Evolutionary conservation across 352 stramenopile genomes (phyloP), one percentile per base, ranked within the genome.

Genomic region (Phytopythium mirpurense): DNA sequence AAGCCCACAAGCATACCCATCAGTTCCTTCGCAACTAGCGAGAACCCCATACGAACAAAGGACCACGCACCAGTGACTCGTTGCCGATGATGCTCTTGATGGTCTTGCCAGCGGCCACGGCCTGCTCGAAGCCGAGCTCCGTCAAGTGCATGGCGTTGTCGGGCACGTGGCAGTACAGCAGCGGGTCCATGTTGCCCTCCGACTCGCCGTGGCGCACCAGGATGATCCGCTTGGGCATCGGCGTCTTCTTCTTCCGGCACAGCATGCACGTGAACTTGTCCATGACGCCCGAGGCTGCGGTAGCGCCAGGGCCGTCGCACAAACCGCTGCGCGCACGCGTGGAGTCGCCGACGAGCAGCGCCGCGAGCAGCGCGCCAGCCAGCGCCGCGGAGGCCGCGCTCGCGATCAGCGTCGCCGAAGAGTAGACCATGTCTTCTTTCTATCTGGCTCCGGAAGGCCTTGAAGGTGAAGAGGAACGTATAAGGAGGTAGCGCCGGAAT

Each of bases 141-240:
- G 86, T 96, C 37, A 96, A 56, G 50, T 89, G 83, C 74, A 94
- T 93, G 35, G 74, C 75, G 49, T 92, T 91, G 63, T 96, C 84
- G 0, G 83, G 82, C 16, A 90, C 79, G 29, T 67, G 68, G 29
- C 68, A 71, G 38, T 96, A 96, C 24, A 90, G 53, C 26, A 78
- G 66, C 48, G 82, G 81, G 63, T 93, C 80, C 42, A 93, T 86
- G 56, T 96, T 96, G 38, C 86, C 86, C 54, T 94, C 79, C 19
- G 76, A 90, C 61, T 96, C 54, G 48, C 86, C 83, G 63, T 94
- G 86, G 38, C 83, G 82, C 60, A 96, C 75, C 45, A 96, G 65
- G 55, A 96, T 92, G 21, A 96, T 63, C 12, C 77, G 74, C 48
- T 90, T 88, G 6, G 86, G 86, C 43, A 84, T 72, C 21, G 53